Conservation (phyloP, 108 stramenopile species). For the Nannochloropsis gaditana region DNA sequence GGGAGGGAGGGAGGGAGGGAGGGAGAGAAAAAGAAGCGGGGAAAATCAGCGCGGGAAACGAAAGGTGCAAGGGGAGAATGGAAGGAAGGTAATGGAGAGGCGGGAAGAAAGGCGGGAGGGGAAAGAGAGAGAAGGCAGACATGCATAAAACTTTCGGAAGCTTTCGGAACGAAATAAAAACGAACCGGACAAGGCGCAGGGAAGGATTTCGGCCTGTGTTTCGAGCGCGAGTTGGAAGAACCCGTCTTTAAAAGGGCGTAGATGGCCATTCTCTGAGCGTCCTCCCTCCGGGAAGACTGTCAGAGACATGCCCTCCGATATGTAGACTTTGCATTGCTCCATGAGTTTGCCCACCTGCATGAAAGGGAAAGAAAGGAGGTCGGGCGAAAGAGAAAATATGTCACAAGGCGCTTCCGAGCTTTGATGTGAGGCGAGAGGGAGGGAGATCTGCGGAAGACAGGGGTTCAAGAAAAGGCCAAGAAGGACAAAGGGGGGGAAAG, state of each 20-base stretch:
- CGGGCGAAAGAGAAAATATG: background rate
- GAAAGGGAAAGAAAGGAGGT: background rate
- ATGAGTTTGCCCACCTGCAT: background rate
- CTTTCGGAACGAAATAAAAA: background rate
- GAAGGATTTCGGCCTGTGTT: background rate
- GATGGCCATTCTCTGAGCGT: background rate
- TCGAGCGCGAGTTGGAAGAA: background rate
- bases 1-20: background rate
- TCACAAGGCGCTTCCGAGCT: background rate
- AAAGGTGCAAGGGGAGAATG: background rate
- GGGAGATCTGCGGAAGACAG: background rate
- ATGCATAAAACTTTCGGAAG: too few species aligned
- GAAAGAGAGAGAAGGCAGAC: background rate
- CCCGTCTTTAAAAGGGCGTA: background rate
- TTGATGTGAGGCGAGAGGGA: background rate
- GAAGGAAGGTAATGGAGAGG: background rate
- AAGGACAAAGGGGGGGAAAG: background rate
- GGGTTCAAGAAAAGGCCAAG: background rate
- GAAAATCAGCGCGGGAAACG: background rate
- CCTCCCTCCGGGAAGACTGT: conserved; percentile 3
- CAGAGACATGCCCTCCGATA: background rate
- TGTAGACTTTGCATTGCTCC: background rate
- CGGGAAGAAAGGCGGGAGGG: background rate
- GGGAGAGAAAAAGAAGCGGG: background rate
- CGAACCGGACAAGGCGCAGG: background rate